phyloP scores from a whole-genome alignment of 345 rosid species.

The Viola odorata region DNA sequence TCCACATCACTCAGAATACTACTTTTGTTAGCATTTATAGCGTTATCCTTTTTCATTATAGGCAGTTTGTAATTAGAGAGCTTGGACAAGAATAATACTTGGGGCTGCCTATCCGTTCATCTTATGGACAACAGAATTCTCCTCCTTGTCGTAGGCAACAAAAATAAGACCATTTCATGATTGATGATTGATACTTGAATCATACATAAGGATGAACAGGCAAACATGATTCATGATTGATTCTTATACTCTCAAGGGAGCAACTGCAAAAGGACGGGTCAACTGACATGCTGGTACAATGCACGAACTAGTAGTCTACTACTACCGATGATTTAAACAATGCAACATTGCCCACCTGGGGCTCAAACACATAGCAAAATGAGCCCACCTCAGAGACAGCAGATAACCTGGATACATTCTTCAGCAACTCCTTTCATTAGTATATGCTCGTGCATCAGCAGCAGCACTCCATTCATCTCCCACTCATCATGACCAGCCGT shows the following conservation, averaged over 20 bases:
- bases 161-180: too few species aligned
- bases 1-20: too few species aligned
- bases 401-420: not conserved
- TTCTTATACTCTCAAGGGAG: constrained; percentile 11
- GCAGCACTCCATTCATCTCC: not conserved
- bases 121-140: too few species aligned
- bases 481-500: too few species aligned
- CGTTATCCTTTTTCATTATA: too few species aligned
- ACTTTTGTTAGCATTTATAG: too few species aligned
- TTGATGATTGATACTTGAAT: not conserved
- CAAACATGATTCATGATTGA: constrained; percentile 8
- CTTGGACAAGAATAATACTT: too few species aligned
- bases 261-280: constrained; percentile 8
- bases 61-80: too few species aligned
- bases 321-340: constrained; percentile 5
- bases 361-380: not conserved
- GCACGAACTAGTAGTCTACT: constrained; percentile 8
- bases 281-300: constrained; percentile 18
- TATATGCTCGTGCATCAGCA: not conserved
- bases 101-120: too few species aligned
- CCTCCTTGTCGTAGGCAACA: too few species aligned
- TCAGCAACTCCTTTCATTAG: not conserved
- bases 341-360: constrained; percentile 9
- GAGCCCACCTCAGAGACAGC: not conserved
- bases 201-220: constrained; percentile 2